A percentile compares a stretch with the other conserved stretches of the same genome.
These are phyloP conservation scores for Phaffia australis DNA, from an alignment of 768 basidiomycete species.

Conservation along the genomic window DNA sequence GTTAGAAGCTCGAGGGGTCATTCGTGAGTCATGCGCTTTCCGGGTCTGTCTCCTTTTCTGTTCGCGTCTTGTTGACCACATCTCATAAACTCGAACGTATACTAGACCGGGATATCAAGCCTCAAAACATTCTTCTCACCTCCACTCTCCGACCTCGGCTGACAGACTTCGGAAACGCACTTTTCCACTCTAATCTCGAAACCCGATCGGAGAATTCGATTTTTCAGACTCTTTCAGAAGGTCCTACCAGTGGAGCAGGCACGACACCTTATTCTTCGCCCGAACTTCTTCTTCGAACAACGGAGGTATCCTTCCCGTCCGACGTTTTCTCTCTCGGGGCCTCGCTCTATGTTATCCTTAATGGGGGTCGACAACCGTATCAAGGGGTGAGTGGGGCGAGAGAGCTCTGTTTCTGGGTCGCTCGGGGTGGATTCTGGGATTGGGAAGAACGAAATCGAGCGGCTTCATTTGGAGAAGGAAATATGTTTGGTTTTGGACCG, in stretches of 20 bases:
- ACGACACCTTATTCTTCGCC: conserved; percentile 42
- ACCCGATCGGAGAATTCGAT: no score
- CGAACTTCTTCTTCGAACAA: conserved; percentile 38
- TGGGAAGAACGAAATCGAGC: conserved; percentile 38
- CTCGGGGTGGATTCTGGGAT: conserved; percentile 38
- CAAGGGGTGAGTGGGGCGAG: conserved; percentile 32
- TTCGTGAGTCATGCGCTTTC: conserved; percentile 35
- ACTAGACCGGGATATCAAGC: conserved; percentile 39
- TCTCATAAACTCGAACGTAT: neutral
- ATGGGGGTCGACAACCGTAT: conserved; percentile 40
- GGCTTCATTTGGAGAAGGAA: conserved; percentile 27
- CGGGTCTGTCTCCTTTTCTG: no score
- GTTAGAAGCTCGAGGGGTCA: conserved; percentile 38
- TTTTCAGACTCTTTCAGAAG: conserved; percentile 17
- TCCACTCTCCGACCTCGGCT: conserved; percentile 31
- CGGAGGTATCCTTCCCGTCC: conserved; percentile 38
- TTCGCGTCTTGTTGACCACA: neutral
- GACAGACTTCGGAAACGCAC: conserved; percentile 42
- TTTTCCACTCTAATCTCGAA: conserved; percentile 30
- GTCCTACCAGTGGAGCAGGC: conserved; percentile 40
- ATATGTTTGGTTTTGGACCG: neutral
- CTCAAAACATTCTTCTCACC: conserved; percentile 37
- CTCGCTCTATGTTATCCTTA: conserved; percentile 38
- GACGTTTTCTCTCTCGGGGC: conserved; percentile 43
- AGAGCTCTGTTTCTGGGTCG: conserved; percentile 40